Evolutionary conservation across 306 rosid genomes (phyloP).

Genomic region (Cucumis melo): DNA sequence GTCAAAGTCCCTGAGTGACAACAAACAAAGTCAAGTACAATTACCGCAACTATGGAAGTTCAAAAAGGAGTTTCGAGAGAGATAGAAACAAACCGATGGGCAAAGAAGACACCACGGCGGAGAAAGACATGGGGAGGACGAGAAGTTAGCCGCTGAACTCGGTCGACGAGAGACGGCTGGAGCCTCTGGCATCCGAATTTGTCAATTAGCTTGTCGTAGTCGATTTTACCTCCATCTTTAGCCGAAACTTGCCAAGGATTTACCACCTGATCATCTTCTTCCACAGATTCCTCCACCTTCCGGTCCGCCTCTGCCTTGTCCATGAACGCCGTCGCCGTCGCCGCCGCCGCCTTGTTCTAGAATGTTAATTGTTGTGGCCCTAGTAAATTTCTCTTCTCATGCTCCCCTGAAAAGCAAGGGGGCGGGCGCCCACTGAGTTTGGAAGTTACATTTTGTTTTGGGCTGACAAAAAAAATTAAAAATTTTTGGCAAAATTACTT

Average conservation of each 20-base stretch:
- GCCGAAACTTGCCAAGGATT: slow-evolving; percentile 82
- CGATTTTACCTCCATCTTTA: slow-evolving; percentile 67
- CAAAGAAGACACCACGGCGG: slow-evolving; percentile 89
- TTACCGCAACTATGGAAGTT: background rate
- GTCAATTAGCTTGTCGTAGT: slow-evolving; percentile 83
- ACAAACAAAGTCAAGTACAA: background rate
- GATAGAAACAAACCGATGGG: slow-evolving; percentile 41
- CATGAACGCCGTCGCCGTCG: background rate
- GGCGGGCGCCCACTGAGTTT: background rate
- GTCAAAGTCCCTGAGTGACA: slow-evolving; percentile 42
- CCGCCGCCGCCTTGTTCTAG: background rate
- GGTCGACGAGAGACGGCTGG: slow-evolving; percentile 37
- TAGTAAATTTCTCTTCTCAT: background rate
- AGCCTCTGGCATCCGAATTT: slow-evolving; percentile 85
- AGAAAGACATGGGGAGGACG: slow-evolving; percentile 69
- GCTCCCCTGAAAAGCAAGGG: background rate
- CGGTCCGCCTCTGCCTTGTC: slow-evolving; percentile 8
- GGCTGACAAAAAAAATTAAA: too few species aligned
- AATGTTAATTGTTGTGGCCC: background rate
- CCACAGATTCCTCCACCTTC: background rate
- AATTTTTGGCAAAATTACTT: too few species aligned
- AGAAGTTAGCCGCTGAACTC: slow-evolving; percentile 56
- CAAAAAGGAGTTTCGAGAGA: background rate
- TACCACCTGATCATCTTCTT: slow-evolving; percentile 42
- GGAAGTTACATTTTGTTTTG: background rate